phyloP scores from a whole-genome alignment of 306 rosid species.

The Ormosia emarginata region DNA sequence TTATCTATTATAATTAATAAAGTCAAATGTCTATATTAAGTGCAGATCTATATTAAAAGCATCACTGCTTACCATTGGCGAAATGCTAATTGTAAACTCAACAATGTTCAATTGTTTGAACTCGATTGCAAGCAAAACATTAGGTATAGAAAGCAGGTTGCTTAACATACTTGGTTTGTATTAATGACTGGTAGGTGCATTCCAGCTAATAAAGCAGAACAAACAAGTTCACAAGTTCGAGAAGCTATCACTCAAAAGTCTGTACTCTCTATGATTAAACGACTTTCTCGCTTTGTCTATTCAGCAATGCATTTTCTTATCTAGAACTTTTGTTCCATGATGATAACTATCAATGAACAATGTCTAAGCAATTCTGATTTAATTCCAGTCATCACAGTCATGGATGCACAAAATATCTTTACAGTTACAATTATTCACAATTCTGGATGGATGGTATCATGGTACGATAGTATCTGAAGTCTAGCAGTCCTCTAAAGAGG shows the following conservation, averaged over 20 bases:
- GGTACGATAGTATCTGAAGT: no score
- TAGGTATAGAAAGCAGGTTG: background rate
- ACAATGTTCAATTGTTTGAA: background rate
- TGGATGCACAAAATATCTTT: background rate
- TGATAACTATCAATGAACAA: background rate
- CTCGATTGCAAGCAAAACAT: background rate
- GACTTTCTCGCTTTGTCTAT: slow-evolving; percentile 2
- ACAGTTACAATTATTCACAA: background rate
- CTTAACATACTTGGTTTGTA: slow-evolving; percentile 24
- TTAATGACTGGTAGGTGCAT: slow-evolving; percentile 36
- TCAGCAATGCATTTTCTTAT: background rate
- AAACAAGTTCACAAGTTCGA: slow-evolving; percentile 11
- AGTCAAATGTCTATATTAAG: no score
- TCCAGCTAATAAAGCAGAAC: slow-evolving; percentile 47
- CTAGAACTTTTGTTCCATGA: background rate
- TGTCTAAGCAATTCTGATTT: background rate
- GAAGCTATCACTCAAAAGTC: slow-evolving; percentile 30
- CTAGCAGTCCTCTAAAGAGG: background rate
- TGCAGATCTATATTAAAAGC: no score
- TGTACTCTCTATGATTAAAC: slow-evolving; percentile 1
- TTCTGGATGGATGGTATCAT: background rate
- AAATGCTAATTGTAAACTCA: background rate
- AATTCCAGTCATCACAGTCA: background rate
- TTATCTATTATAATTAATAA: no score
- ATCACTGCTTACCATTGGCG: background rate